phyloP scores from a whole-genome alignment of 2,329 filamentous ascomycete genomes.

The Bipolaris gigantea region DNA sequence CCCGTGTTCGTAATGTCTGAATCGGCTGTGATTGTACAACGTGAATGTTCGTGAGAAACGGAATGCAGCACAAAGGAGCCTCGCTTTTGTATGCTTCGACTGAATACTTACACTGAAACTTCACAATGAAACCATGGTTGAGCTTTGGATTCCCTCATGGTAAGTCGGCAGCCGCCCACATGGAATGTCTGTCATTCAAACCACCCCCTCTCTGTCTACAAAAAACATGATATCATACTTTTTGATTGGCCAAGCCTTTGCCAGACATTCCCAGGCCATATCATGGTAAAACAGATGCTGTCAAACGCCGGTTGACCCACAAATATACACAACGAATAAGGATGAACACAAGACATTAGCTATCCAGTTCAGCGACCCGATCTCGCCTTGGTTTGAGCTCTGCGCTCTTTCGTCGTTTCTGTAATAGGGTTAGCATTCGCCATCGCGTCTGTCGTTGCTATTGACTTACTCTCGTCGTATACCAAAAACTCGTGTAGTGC shows the following conservation, averaged over 20 bases:
- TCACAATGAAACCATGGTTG: background rate
- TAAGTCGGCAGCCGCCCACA: background rate
- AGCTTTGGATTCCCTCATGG: background rate
- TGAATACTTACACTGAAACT: background rate
- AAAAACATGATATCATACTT: conserved; percentile 9
- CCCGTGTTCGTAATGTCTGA: no score
- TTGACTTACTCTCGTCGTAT: conserved; percentile 71
- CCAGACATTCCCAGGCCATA: background rate
- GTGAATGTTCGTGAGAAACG: no score
- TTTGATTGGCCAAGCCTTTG: conserved; percentile 8
- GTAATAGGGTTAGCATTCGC: conserved; percentile 9
- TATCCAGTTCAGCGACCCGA: conserved; percentile 27
- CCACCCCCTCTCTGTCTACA: background rate
- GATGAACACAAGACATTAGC: conserved; percentile 11
- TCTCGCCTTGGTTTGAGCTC: conserved; percentile 35
- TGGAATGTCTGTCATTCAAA: background rate
- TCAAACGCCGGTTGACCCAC: conserved; percentile 24
- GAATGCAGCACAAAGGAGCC: no score
- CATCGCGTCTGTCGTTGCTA: background rate
- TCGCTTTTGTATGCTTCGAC: no score
- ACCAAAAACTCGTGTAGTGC: conserved; percentile 91
- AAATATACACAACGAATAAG: conserved; percentile 24
- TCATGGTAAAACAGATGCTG: background rate
- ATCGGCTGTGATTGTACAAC: no score
- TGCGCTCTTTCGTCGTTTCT: conserved; percentile 32